These are phyloP conservation scores for Glycine soja DNA, from an alignment of 306 rosid genomes.

Conservation along the genomic window DNA sequence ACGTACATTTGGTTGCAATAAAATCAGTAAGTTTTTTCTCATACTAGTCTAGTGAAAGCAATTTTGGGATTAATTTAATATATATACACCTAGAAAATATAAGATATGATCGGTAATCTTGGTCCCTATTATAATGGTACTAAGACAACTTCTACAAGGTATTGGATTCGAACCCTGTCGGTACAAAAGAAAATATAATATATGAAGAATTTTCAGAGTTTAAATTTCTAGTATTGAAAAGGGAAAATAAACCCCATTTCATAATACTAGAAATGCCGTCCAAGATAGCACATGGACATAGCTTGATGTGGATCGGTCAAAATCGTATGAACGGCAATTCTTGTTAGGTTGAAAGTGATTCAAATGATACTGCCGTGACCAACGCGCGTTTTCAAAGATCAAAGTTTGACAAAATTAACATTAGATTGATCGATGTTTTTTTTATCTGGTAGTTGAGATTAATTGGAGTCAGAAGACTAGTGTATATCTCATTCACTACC, in stretches of 20 bases:
- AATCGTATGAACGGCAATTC: constrained; percentile 3
- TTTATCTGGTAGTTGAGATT: constrained; percentile 29
- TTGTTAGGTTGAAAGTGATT: constrained; percentile 2
- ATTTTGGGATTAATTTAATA: background rate
- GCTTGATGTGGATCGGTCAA: constrained; percentile 30
- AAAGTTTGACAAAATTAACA: constrained; percentile 27
- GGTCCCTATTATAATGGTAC: too few relatives aligned
- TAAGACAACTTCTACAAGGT: too few relatives aligned
- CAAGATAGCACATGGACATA: background rate
- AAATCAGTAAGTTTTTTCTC: constrained; percentile 1
- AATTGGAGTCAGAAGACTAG: too few relatives aligned
- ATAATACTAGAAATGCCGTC: background rate
- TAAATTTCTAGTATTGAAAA: background rate
- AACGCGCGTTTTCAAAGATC: constrained; percentile 23
- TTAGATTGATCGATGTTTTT: background rate
- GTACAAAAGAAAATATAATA: too few relatives aligned
- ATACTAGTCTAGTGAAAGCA: background rate
- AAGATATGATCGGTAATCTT: too few relatives aligned
- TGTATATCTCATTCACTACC: background rate
- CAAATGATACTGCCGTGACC: background rate
- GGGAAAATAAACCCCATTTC: too few relatives aligned
- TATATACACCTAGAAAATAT: too few relatives aligned
- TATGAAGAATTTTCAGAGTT: background rate
- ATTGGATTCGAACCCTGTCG: too few relatives aligned
- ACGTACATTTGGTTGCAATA: background rate